Conservation (phyloP, 371 early-diverging fungal species). For the Phascolomyces articulosus region DNA sequence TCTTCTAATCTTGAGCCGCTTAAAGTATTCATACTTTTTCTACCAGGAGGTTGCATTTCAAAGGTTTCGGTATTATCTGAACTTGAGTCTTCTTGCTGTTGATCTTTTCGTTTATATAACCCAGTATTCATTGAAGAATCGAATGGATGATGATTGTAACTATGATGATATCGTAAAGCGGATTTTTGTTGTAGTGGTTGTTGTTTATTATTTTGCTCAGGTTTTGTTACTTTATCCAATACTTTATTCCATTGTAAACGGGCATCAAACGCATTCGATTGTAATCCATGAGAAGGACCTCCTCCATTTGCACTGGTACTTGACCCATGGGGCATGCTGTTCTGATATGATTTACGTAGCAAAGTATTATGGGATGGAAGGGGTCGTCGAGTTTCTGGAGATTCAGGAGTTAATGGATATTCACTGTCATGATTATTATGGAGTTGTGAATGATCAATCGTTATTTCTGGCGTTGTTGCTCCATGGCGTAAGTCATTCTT, state of each 20-base stretch:
- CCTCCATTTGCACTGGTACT: too few species aligned
- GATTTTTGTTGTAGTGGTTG: background rate
- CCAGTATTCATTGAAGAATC: background rate
- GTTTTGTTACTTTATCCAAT: background rate
- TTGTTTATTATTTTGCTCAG: background rate
- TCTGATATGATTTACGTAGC: background rate
- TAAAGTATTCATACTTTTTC: background rate
- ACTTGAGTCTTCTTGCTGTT: background rate
- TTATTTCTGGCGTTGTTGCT: conserved; percentile 4
- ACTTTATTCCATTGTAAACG: background rate
- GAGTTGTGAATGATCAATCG: conserved; percentile 4
- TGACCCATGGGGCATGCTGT: too few species aligned
- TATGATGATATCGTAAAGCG: background rate
- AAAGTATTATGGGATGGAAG: background rate
- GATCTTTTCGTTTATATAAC: background rate
- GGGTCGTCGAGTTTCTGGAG: background rate
- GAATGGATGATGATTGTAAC: background rate
- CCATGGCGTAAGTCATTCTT: background rate
- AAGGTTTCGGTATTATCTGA: background rate
- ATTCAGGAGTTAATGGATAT: background rate
- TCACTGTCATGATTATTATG: background rate
- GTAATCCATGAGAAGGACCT: background rate
- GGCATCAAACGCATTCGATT: background rate
- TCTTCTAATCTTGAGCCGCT: background rate
- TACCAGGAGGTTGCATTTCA: conserved; percentile 2